These are phyloP conservation scores for Calophaca sinica DNA, from an alignment of 306 rosid genomes.

Conservation along the genomic window DNA sequence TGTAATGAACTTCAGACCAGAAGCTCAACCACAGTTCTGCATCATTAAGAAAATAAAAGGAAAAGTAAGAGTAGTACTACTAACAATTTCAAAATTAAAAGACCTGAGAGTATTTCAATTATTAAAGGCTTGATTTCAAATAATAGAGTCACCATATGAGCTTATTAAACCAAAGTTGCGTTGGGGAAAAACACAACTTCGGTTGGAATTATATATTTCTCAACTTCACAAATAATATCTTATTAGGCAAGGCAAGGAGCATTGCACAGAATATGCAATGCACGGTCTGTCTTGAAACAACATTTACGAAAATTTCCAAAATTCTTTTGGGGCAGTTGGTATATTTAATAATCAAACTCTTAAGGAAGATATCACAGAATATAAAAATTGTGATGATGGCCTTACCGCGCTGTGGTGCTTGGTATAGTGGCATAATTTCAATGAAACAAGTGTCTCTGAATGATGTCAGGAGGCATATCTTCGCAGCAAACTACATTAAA, in stretches of 20 bases:
- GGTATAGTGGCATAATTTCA: constrained; percentile 72
- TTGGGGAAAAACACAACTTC: neutral
- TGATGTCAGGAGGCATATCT: constrained; percentile 90
- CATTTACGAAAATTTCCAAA: neutral
- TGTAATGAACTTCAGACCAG: constrained; percentile 96
- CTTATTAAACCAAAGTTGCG: neutral
- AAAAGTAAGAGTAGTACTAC: constrained; percentile 10
- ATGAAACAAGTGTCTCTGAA: constrained; percentile 89
- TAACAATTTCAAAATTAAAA: neutral
- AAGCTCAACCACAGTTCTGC: constrained; percentile 95
- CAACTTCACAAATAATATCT: neutral
- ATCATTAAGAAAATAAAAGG: constrained; percentile 45
- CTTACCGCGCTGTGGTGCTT: constrained; percentile 76
- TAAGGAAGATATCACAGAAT: constrained; percentile 1
- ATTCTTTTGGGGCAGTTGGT: neutral
- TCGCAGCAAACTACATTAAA: constrained; percentile 74
- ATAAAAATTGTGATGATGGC: neutral
- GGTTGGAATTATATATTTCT: constrained; percentile 10
- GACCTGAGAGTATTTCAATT: neutral
- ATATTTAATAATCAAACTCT: neutral
- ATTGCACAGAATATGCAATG: neutral
- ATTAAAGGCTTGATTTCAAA: neutral
- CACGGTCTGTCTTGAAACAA: constrained; percentile 7
- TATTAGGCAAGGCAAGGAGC: neutral
- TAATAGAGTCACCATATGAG: neutral